These are phyloP conservation scores for Lentinula sp. DNA, from an alignment of 768 basidiomycete genomes.

Conservation along the genomic window DNA sequence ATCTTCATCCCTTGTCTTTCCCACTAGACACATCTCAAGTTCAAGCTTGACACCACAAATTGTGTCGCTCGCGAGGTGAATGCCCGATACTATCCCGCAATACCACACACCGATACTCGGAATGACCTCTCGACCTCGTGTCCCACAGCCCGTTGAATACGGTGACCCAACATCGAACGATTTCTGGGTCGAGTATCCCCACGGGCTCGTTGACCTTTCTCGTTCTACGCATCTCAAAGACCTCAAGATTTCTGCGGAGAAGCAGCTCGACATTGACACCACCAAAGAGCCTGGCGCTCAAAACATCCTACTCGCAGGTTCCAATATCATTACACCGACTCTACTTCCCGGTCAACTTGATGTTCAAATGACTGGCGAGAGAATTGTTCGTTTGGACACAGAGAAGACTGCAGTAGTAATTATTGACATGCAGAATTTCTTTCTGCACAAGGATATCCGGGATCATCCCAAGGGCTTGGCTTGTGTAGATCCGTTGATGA, in stretches of 20 bases:
- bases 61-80: not conserved
- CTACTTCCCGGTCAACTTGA: conserved; percentile 39
- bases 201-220: conserved; percentile 56
- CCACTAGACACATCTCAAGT: too few species aligned
- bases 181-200: conserved; percentile 72
- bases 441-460: conserved; percentile 56
- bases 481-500: conserved; percentile 51
- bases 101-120: conserved; percentile 36
- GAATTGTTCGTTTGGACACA: conserved; percentile 44
- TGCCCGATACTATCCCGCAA: conserved; percentile 9
- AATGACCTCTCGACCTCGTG: conserved; percentile 41
- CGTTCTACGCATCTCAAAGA: conserved; percentile 33
- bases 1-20: not conserved
- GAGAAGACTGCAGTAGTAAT: conserved; percentile 51
- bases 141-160: conserved; percentile 42
- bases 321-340: conserved; percentile 17
- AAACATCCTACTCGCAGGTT: conserved; percentile 5
- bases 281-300: not conserved
- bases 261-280: conserved; percentile 7
- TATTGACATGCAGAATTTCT: conserved; percentile 74
- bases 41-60: too few species aligned
- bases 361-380: conserved; percentile 45
- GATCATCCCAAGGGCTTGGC: conserved; percentile 48
- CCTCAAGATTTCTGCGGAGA: not conserved
- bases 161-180: conserved; percentile 36